Conservation (phyloP, 1,284 basidiomycete genomes). For the Trametes sp. region DNA sequence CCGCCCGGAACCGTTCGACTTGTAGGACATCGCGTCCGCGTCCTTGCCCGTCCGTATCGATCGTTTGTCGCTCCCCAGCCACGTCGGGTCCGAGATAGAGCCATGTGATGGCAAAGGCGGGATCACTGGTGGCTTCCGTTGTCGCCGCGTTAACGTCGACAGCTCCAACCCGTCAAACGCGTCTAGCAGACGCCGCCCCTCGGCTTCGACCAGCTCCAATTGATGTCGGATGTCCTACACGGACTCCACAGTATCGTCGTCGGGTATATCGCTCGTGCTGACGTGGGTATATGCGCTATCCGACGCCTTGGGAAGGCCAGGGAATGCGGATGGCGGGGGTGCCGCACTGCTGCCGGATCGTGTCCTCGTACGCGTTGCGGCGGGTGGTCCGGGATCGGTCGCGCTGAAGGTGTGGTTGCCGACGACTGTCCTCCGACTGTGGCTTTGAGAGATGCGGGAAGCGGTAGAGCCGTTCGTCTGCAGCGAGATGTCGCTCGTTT, state of each 20-base stretch:
- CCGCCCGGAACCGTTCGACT: constrained; percentile 56
- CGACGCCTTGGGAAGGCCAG: constrained; percentile 40
- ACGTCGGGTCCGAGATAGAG: constrained; percentile 24
- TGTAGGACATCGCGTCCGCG: constrained; percentile 55
- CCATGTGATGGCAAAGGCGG: constrained; percentile 32
- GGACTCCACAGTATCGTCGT: constrained; percentile 63
- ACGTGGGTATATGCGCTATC: constrained; percentile 43
- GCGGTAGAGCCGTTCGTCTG: constrained; percentile 49
- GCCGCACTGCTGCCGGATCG: constrained; percentile 47
- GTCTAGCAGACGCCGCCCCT: constrained; percentile 71
- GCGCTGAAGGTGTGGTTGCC: constrained; percentile 29
- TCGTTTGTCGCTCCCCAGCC: constrained; percentile 28
- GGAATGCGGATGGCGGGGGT: constrained; percentile 66
- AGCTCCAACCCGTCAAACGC: constrained; percentile 80
- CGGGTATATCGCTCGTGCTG: constrained; percentile 51
- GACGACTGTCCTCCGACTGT: constrained; percentile 26
- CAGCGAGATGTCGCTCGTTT: constrained; percentile 58
- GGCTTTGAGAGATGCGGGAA: constrained; percentile 31
- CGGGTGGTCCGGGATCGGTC: constrained; percentile 30
- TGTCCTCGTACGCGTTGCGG: constrained; percentile 48
- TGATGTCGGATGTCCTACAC: constrained; percentile 69
- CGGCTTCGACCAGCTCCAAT: constrained; percentile 70
- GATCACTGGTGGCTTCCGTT: constrained; percentile 46
- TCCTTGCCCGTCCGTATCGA: constrained; percentile 41
- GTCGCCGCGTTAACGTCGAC: constrained; percentile 64